Evolutionary conservation across 148 eudicot genomes (phyloP).

Genomic region (Suaeda aralocaspica): DNA sequence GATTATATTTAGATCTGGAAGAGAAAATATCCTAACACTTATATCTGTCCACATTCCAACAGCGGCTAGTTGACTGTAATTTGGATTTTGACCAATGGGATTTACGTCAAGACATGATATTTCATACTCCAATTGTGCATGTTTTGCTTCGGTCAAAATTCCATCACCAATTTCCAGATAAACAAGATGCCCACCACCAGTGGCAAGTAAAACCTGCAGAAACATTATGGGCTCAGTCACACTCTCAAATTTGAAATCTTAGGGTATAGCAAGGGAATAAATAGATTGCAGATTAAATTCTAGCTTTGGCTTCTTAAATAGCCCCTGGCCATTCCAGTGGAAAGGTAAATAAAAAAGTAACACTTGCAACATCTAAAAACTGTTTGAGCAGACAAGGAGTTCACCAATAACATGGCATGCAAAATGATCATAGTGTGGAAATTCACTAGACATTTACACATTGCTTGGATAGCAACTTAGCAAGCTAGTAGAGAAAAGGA

Average conservation of each 20-base stretch:
- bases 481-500: no score
- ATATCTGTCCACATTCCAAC: slow-evolving; percentile 99
- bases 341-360: neutral
- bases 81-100: slow-evolving; percentile 76
- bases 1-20: slow-evolving; percentile 82
- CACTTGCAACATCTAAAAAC: neutral
- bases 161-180: slow-evolving; percentile 94
- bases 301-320: no score
- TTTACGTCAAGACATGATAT: slow-evolving; percentile 93
- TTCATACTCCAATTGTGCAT: slow-evolving; percentile 79
- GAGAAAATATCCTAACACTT: slow-evolving; percentile 74
- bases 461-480: no score
- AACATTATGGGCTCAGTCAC: slow-evolving; percentile 10
- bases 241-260: neutral
- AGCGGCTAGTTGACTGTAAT: slow-evolving; percentile 80
- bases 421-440: neutral
- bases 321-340: no score
- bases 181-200: slow-evolving; percentile 91
- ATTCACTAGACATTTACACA: no score
- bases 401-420: neutral
- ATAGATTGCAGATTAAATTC: neutral
- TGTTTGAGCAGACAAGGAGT: neutral
- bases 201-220: slow-evolving; percentile 80
- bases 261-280: neutral
- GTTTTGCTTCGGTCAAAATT: slow-evolving; percentile 56